A percentile compares a stretch with the other conserved stretches of the same genome.
These are phyloP conservation scores for Malassezia yamatoensis DNA, from an alignment of 1,284 basidiomycete species.

Conservation along the genomic window DNA sequence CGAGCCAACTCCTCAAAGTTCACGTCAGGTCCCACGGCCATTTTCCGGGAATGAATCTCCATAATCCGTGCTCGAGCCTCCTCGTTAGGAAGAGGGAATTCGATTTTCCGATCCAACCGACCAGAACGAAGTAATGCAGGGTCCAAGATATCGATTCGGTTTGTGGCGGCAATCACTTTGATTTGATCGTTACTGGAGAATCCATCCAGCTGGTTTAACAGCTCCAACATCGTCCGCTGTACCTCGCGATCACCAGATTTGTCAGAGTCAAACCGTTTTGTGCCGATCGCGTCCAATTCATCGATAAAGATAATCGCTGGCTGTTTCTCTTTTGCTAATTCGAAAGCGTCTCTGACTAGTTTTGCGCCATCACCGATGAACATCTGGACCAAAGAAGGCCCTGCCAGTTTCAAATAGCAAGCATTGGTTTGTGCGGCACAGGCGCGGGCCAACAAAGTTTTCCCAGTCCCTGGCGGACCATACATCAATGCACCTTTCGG, in stretches of 20 bases:
- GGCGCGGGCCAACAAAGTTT: slow-evolving; percentile 88
- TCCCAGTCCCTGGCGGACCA: slow-evolving; percentile 80
- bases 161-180: slow-evolving; percentile 98
- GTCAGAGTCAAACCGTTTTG: slow-evolving; percentile 96
- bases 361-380: slow-evolving; percentile 96
- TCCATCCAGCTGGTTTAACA: slow-evolving; percentile 78
- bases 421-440: slow-evolving; percentile 73
- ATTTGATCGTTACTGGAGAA: slow-evolving; percentile 86
- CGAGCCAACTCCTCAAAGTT: slow-evolving; percentile 68
- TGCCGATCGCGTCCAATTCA: slow-evolving; percentile 96
- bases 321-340: slow-evolving; percentile 91
- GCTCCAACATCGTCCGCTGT: slow-evolving; percentile 96
- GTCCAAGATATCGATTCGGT: slow-evolving; percentile 93
- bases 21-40: slow-evolving; percentile 66
- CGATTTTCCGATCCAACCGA: slow-evolving; percentile 67
- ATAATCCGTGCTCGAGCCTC: slow-evolving; percentile 63
- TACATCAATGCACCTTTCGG: slow-evolving; percentile 73
- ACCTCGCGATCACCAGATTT: slow-evolving; percentile 97
- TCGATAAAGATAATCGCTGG: slow-evolving; percentile 99
- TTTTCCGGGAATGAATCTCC: slow-evolving; percentile 80
- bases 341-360: slow-evolving; percentile 90
- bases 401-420: slow-evolving; percentile 68
- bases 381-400: slow-evolving; percentile 69
- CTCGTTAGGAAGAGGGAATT: slow-evolving; percentile 69
- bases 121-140: slow-evolving; percentile 66